A percentile compares a stretch with the other conserved stretches of the same genome.
Evolutionary conservation across 306 rosid genomes (phyloP).

Genomic region (Quercus bicolor): DNA sequence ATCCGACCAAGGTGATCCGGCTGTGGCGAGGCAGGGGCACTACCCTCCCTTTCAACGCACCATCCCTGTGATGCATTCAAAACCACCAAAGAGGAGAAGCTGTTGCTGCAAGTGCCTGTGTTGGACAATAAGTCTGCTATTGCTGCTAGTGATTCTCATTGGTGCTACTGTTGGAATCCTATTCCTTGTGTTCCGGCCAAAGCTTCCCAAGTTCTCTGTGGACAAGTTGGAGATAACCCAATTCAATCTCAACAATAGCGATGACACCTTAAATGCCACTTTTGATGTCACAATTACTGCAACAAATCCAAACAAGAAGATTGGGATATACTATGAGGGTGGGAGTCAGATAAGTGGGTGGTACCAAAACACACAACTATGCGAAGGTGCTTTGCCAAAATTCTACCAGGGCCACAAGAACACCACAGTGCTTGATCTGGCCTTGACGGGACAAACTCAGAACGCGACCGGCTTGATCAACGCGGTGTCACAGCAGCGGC

Average conservation of each 20-base stretch:
- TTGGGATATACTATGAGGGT: slow-evolving; percentile 77
- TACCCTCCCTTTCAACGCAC: slow-evolving; percentile 32
- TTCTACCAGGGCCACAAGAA: slow-evolving; percentile 87
- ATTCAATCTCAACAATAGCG: slow-evolving; percentile 16
- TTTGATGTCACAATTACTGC: slow-evolving; percentile 66
- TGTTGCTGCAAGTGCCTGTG: slow-evolving; percentile 63
- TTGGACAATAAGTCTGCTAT: slow-evolving; percentile 36
- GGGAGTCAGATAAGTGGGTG: slow-evolving; percentile 71
- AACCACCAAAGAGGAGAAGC: slow-evolving; percentile 70
- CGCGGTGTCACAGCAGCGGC: slow-evolving; percentile 31
- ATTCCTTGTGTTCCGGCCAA: slow-evolving; percentile 75
- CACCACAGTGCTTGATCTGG: slow-evolving; percentile 54
- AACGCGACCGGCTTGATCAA: slow-evolving; percentile 35
- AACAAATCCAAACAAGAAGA: slow-evolving; percentile 74
- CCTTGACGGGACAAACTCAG: slow-evolving; percentile 44
- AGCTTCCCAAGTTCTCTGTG: slow-evolving; percentile 68
- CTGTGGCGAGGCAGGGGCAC: neutral
- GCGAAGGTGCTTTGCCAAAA: slow-evolving; percentile 69
- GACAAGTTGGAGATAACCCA: slow-evolving; percentile 38
- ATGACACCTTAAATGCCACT: slow-evolving; percentile 36
- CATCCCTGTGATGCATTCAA: slow-evolving; percentile 40
- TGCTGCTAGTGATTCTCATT: slow-evolving; percentile 40
- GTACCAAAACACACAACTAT: slow-evolving; percentile 50
- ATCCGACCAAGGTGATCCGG: slow-evolving; percentile 42
- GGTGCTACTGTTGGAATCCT: slow-evolving; percentile 50